Conservation (phyloP, 805 yeast species). For the Kluyveromyces starmeri region DNA sequence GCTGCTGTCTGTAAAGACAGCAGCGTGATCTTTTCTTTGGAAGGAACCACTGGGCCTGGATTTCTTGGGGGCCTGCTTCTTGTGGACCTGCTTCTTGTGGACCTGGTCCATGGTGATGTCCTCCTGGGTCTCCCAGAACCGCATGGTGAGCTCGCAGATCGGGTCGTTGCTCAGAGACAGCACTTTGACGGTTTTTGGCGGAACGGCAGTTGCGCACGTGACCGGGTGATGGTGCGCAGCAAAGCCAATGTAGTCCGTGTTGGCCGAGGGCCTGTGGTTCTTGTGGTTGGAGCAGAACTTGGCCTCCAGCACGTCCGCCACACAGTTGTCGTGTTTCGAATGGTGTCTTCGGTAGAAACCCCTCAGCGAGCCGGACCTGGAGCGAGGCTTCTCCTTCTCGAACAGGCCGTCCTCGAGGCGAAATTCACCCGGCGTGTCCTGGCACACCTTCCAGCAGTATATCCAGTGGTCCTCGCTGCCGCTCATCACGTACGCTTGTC, state of each 20-base stretch:
- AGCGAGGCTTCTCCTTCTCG: constrained; percentile 9
- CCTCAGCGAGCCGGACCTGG: constrained; percentile 8
- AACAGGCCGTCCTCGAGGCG: constrained; percentile 15
- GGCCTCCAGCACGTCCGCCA: constrained; percentile 24
- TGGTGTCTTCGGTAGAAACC: constrained; percentile 7
- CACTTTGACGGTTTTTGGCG: constrained; percentile 52
- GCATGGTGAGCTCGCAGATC: constrained; percentile 51
- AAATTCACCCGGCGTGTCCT: constrained; percentile 22
- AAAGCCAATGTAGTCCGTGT: constrained; percentile 56
- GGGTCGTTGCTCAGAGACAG: constrained; percentile 71
- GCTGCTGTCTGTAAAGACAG: neutral
- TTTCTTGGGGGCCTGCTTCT: neutral
- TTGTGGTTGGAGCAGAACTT: constrained; percentile 10
- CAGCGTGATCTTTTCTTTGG: too few species aligned
- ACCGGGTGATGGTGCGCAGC: constrained; percentile 71
- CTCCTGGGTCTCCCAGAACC: constrained; percentile 14
- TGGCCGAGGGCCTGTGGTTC: constrained; percentile 29
- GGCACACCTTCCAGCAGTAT: constrained; percentile 59
- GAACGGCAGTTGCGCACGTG: constrained; percentile 74
- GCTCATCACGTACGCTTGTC: constrained; percentile 43
- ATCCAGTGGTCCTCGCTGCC: constrained; percentile 88
- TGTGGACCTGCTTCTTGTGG: neutral
- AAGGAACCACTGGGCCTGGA: neutral
- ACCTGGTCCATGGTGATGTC: constrained; percentile 8
- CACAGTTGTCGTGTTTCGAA: constrained; percentile 3